Percentiles rank a stretch among this genome's conserved stretches.
phyloP scores from a whole-genome alignment of 768 basidiomycete genomes.

The Chalciporus pseudorubinellus region DNA sequence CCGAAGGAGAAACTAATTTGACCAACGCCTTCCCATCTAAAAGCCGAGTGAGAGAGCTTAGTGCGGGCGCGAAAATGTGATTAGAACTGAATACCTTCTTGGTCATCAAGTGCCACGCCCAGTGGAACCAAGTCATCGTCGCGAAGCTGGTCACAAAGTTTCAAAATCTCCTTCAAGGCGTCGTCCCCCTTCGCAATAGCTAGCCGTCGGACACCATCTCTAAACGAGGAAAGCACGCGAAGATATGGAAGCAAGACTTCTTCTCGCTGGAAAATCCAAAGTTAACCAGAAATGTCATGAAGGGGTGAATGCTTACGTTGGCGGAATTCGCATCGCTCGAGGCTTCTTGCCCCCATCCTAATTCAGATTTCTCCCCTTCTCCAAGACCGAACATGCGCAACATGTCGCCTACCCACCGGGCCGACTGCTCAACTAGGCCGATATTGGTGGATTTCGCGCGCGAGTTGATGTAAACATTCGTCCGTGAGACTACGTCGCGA shows the following conservation, averaged over 20 bases:
- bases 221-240: slow-evolving; percentile 79
- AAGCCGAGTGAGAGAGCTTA: neutral
- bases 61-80: neutral
- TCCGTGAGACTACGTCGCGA: slow-evolving; percentile 76
- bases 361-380: slow-evolving; percentile 59
- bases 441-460: slow-evolving; percentile 60
- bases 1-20: slow-evolving; percentile 82
- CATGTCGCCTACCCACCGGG: slow-evolving; percentile 71
- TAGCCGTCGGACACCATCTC: slow-evolving; percentile 80
- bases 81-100: slow-evolving; percentile 62
- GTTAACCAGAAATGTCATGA: neutral
- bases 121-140: slow-evolving; percentile 90
- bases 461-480: slow-evolving; percentile 84
- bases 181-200: slow-evolving; percentile 71
- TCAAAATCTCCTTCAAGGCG: slow-evolving; percentile 76
- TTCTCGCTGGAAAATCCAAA: slow-evolving; percentile 60
- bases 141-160: slow-evolving; percentile 84
- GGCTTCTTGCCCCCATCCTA: slow-evolving; percentile 84
- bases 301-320: slow-evolving; percentile 41
- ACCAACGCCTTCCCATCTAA: slow-evolving; percentile 93
- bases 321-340: slow-evolving; percentile 35
- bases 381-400: slow-evolving; percentile 78
- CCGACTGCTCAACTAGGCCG: slow-evolving; percentile 58
- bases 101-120: slow-evolving; percentile 95
- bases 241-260: slow-evolving; percentile 88